phyloP scores from a whole-genome alignment of 495 filamentous ascomycete genomes.

The Mycothermus thermophilus region DNA sequence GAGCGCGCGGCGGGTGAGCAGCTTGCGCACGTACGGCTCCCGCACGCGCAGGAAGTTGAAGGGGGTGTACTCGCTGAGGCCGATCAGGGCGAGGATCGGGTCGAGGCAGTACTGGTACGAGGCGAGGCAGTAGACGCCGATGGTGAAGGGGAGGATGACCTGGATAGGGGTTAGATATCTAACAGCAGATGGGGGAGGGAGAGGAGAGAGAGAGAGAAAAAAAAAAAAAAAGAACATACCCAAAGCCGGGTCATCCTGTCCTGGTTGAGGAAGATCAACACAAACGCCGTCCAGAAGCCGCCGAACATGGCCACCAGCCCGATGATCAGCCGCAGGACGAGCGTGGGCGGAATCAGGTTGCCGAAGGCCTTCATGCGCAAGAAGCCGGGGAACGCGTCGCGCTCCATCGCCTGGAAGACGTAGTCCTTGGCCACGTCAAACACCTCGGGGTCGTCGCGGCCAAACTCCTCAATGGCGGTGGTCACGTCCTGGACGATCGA shows the following conservation, averaged over 20 bases:
- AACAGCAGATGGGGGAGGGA: conserved; percentile 2
- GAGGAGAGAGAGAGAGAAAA: background rate
- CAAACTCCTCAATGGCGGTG: conserved; percentile 69
- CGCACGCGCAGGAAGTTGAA: conserved; percentile 74
- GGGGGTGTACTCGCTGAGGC: conserved; percentile 88
- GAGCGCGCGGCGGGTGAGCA: conserved; percentile 66
- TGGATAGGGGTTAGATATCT: conserved; percentile 23
- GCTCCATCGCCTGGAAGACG: conserved; percentile 98
- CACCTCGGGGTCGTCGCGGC: conserved; percentile 88
- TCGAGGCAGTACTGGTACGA: conserved; percentile 92
- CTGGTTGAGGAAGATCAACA: conserved; percentile 78
- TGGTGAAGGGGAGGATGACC: conserved; percentile 85
- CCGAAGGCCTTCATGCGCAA: conserved; percentile 86
- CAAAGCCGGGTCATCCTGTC: conserved; percentile 60
- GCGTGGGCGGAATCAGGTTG: conserved; percentile 79
- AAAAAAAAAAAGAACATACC: conserved; percentile 40
- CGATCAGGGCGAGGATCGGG: conserved; percentile 75
- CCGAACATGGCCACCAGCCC: conserved; percentile 81
- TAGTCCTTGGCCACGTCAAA: conserved; percentile 98
- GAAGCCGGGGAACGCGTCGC: conserved; percentile 95
- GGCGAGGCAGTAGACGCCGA: conserved; percentile 75
- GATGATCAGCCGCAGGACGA: conserved; percentile 67
- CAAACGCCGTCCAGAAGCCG: conserved; percentile 86
- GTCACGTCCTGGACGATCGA: conserved; percentile 71
- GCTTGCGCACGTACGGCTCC: conserved; percentile 76